Evolutionary conservation across 768 basidiomycete genomes (phyloP), one percentile per base, ranked within the genome.

Genomic region (Roridomyces roridus): DNA sequence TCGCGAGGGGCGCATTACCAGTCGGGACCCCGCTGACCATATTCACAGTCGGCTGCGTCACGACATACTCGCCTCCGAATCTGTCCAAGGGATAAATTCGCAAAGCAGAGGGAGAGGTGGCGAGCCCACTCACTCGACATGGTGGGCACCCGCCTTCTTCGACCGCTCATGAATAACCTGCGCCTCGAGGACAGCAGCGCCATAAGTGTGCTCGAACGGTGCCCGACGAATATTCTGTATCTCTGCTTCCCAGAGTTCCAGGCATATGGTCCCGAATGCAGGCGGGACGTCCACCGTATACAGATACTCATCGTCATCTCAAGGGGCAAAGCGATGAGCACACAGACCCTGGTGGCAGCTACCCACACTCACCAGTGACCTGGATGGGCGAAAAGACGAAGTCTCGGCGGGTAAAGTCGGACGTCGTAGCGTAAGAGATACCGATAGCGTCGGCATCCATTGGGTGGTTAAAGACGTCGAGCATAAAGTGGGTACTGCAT

Each of bases 61-160:
- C 67, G 18, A 51, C 59, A 41, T 75, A 75, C 59, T 72, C 72
- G 21, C 70, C 62, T 9, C 72, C 68, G 28, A 71, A 71, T 43
- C 72, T 74, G 49, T 9, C 14, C 41, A 48, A 34, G 10, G 14
- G 29, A 31, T 31, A 34, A 8, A n/a, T n/a, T n/a, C n/a, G n/a
- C n/a, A n/a, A n/a, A n/a, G n/a, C n/a, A n/a, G n/a, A n/a, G n/a
- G n/a, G n/a, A n/a, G n/a, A n/a, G n/a, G n/a, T n/a, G n/a, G n/a
- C n/a, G n/a, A n/a, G n/a, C n/a, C n/a, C n/a, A 39, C 60, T 14
- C 45, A 73, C 72, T 59, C 65, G 37, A 74, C 70, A 39, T 72
- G 70, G 55, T 75, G 74, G 10, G 67, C 65, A 17, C 72, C 72
- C 2, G 70, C 71, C 50, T 68, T 73, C 59, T 75, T 74, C 12